Conservation (phyloP, 768 basidiomycete genomes). For the Leccinum rimulosum region DNA sequence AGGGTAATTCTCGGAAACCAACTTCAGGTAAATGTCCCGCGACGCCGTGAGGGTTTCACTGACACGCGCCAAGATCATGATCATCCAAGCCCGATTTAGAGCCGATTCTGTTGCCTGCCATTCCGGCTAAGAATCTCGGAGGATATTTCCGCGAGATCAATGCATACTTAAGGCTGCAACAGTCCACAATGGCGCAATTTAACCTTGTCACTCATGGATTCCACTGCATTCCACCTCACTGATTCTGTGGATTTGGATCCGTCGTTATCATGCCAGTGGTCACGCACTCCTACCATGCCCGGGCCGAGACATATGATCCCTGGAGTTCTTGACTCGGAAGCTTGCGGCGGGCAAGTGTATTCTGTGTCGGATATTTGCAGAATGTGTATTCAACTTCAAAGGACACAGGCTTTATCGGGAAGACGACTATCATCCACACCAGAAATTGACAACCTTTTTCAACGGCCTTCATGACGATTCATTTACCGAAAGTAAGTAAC, state of each 20-base stretch:
- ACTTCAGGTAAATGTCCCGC: background rate
- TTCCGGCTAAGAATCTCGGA: too few relatives aligned
- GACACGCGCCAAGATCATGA: background rate
- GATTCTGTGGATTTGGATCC: background rate
- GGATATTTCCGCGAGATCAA: too few relatives aligned
- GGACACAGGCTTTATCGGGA: background rate
- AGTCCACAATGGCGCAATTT: too few relatives aligned
- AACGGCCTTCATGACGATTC: background rate
- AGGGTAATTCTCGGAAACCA: background rate
- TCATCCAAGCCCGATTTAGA: background rate
- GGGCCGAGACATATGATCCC: background rate
- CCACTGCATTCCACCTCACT: background rate
- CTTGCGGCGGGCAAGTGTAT: background rate
- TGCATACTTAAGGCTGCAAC: background rate
- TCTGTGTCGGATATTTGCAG: background rate
- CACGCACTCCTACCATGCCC: background rate
- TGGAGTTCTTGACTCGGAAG: background rate
- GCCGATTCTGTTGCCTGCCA: background rate
- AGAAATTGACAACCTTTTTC: background rate
- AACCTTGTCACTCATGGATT: background rate
- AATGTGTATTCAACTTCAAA: background rate
- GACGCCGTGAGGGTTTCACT: background rate
- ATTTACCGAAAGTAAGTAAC: constrained; percentile 3
- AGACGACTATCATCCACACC: background rate
- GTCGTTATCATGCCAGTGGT: background rate